Percentiles rank a stretch among this genome's conserved stretches.
phyloP scores from a whole-genome alignment of 768 basidiomycete species.

The Phanerochaete sordida region DNA sequence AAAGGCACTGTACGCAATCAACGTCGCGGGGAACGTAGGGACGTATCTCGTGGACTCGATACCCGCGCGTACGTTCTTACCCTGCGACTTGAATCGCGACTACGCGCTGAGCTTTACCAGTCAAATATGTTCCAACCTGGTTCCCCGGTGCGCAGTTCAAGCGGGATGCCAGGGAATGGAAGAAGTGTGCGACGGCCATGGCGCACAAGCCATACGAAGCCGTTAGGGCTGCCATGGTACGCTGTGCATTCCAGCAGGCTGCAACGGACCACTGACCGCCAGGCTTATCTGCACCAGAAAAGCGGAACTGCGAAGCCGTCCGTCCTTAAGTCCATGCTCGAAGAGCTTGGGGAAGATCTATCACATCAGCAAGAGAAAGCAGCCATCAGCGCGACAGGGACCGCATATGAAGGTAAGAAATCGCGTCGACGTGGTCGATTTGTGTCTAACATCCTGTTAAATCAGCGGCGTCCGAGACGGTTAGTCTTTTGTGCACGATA shows the following conservation, averaged over 20 bases:
- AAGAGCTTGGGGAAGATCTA: neutral
- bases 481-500: neutral
- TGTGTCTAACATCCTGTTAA: neutral
- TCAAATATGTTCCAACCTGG: conserved; percentile 11
- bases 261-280: no score
- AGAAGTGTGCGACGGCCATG: neutral
- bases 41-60: conserved; percentile 11
- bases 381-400: conserved; percentile 1
- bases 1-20: conserved; percentile 5
- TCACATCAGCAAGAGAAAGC: neutral
- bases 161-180: conserved; percentile 12
- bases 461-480: neutral
- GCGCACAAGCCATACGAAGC: neutral
- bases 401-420: conserved; percentile 8
- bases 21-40: conserved; percentile 6
- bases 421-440: neutral
- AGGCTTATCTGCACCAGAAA: no score
- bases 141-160: conserved; percentile 19
- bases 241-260: no score
- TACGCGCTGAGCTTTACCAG: neutral
- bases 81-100: neutral
- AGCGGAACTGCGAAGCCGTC: neutral
- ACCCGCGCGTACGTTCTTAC: neutral
- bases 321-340: neutral
- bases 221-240: conserved; percentile 1